Conservation (phyloP, 2,329 filamentous ascomycete genomes). For the Emericellopsis cladophorae region DNA sequence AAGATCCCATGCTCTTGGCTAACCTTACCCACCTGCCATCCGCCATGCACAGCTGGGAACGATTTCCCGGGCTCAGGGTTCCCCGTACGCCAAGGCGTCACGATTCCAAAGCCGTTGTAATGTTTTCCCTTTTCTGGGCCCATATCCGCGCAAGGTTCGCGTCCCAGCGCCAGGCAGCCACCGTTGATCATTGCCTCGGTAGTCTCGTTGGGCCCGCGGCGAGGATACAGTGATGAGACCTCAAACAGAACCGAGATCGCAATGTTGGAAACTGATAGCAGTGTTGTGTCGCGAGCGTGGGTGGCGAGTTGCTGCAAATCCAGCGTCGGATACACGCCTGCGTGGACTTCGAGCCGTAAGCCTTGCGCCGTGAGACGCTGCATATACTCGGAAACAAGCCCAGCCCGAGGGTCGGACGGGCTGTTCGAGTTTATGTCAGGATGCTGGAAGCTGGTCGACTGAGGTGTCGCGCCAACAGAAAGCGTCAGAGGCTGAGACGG, state of each 20-base stretch:
- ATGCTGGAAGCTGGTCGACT: constrained; percentile 53
- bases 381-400: constrained; percentile 17
- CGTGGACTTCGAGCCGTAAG: constrained; percentile 52
- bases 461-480: constrained; percentile 66
- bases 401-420: not conserved
- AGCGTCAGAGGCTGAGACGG: constrained; percentile 30
- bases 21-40: constrained; percentile 56
- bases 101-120: constrained; percentile 57
- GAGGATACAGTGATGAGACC: constrained; percentile 52
- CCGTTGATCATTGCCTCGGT: constrained; percentile 55
- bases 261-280: constrained; percentile 37
- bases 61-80: constrained; percentile 19
- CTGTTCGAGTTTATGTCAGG: constrained; percentile 12
- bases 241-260: constrained; percentile 57
- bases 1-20: constrained; percentile 69
- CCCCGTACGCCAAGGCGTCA: constrained; percentile 42
- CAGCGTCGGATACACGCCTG: constrained; percentile 60
- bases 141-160: constrained; percentile 53
- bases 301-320: constrained; percentile 69
- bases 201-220: constrained; percentile 28
- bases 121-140: constrained; percentile 18
- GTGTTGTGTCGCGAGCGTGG: constrained; percentile 32
- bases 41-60: constrained; percentile 26
- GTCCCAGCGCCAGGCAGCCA: constrained; percentile 54
- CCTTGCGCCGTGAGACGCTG: constrained; percentile 18